Evolutionary conservation across 192 early-diverging fungal species (phyloP).

Genomic region (Backusella macrospora): DNA sequence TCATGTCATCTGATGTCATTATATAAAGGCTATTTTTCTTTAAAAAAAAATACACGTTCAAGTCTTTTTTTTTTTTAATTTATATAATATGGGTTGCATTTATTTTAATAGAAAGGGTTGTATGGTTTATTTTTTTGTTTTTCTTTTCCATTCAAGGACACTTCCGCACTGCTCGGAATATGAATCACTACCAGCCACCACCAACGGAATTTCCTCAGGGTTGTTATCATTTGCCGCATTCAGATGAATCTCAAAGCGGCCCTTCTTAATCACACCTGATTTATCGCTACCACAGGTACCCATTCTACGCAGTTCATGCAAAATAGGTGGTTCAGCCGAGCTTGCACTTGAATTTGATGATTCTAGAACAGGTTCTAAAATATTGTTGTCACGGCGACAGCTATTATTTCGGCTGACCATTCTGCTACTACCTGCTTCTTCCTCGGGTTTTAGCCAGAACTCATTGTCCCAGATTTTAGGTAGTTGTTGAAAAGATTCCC

Average conservation of each 20-base stretch:
- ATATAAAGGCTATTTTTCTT: neutral
- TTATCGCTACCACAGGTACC: slow-evolving; percentile 1
- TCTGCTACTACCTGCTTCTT: neutral
- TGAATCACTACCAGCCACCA: neutral
- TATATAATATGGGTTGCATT: slow-evolving; percentile 6
- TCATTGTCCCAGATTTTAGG: slow-evolving; percentile 5
- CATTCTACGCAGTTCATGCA: slow-evolving; percentile 26
- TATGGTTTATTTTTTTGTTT: neutral
- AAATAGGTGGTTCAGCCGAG: slow-evolving; percentile 9
- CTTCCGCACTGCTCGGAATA: neutral
- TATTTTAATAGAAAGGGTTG: neutral
- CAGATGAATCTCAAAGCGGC: slow-evolving; percentile 28
- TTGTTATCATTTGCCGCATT: neutral
- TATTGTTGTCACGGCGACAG: neutral
- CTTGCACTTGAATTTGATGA: neutral
- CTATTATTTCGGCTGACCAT: slow-evolving; percentile 1
- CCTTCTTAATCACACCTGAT: slow-evolving; percentile 16
- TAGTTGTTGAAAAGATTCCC: neutral
- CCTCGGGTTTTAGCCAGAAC: neutral
- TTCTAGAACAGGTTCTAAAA: neutral
- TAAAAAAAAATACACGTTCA: too few species aligned
- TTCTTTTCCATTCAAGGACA: neutral
- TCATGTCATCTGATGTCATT: neutral
- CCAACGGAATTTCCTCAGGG: neutral
- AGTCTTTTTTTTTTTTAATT: too few species aligned